Evolutionary conservation across 805 yeast genomes (phyloP).

Genomic region (Pichia thaimueangensis): DNA sequence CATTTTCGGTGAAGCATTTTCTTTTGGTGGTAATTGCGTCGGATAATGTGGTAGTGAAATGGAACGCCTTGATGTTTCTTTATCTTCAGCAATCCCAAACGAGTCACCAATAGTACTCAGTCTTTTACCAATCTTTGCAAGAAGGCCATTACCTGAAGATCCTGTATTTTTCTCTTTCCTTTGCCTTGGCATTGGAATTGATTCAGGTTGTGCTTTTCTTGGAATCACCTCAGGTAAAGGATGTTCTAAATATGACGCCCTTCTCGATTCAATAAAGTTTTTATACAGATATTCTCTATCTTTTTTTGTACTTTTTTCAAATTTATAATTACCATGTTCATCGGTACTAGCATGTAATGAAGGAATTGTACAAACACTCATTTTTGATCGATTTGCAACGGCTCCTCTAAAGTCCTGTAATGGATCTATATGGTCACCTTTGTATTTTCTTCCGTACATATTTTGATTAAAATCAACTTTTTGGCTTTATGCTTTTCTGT

Average conservation of each 20-base stretch:
- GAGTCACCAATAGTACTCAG: conserved; percentile 3
- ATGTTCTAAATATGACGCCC: too few relatives aligned
- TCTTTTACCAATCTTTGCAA: conserved; percentile 7
- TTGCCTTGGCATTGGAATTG: background rate
- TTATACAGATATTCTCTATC: background rate
- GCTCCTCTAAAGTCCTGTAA: conserved; percentile 21
- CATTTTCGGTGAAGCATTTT: too few relatives aligned
- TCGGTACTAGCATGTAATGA: conserved; percentile 4
- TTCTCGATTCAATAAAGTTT: too few relatives aligned
- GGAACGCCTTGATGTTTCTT: background rate
- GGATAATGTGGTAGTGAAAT: background rate
- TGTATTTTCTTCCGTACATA: conserved; percentile 18
- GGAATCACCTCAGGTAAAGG: too few relatives aligned
- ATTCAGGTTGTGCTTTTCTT: too few relatives aligned
- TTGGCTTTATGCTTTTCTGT: background rate
- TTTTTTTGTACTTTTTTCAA: too few relatives aligned
- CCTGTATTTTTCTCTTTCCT: background rate
- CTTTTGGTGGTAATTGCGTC: too few relatives aligned
- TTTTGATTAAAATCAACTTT: background rate
- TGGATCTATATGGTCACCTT: conserved; percentile 21
- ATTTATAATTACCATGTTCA: too few relatives aligned
- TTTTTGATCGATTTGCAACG: conserved; percentile 7
- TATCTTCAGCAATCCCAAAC: background rate
- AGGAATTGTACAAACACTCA: conserved; percentile 5
- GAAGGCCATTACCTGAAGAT: background rate